Conservation (phyloP, 2,329 filamentous ascomycete genomes). For the Epicoccum sorghinum region DNA sequence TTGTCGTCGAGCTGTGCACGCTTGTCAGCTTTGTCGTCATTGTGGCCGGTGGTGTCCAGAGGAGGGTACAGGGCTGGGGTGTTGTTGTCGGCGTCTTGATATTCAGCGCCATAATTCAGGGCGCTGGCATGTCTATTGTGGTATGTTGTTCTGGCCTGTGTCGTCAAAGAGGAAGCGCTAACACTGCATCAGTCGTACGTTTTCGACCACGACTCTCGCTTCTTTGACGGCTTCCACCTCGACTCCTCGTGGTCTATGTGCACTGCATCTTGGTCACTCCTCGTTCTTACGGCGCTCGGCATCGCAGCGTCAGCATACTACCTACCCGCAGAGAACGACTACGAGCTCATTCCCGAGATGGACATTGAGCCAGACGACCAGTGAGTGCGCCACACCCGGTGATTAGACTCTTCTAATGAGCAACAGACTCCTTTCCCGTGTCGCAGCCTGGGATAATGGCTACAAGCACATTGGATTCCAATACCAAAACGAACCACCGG, state of each 20-base stretch:
- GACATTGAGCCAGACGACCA: constrained; percentile 41
- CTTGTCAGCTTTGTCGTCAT: constrained; percentile 82
- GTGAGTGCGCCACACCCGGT: constrained; percentile 27
- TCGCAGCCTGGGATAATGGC: constrained; percentile 45
- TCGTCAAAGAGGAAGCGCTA: background rate
- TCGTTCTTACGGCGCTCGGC: constrained; percentile 60
- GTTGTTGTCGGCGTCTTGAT: constrained; percentile 70
- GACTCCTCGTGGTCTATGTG: constrained; percentile 78
- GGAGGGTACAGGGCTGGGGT: constrained; percentile 83
- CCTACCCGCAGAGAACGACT: constrained; percentile 81
- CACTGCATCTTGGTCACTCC: constrained; percentile 64
- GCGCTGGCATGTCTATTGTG: constrained; percentile 80
- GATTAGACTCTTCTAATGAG: constrained; percentile 26
- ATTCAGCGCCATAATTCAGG: constrained; percentile 71
- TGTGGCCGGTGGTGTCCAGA: constrained; percentile 76
- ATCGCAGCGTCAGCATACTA: constrained; percentile 71
- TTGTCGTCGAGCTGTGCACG: constrained; percentile 80
- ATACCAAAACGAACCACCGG: constrained; percentile 17
- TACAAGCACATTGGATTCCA: constrained; percentile 30
- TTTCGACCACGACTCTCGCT: constrained; percentile 81
- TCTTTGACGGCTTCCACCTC: constrained; percentile 81
- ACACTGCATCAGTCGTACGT: constrained; percentile 71
- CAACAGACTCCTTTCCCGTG: constrained; percentile 40
- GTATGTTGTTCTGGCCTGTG: constrained; percentile 58
- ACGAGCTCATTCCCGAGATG: constrained; percentile 70